Evolutionary conservation across 768 basidiomycete genomes (phyloP), one percentile per base, ranked within the genome.

Genomic region (Macrocybe gigantea): DNA sequence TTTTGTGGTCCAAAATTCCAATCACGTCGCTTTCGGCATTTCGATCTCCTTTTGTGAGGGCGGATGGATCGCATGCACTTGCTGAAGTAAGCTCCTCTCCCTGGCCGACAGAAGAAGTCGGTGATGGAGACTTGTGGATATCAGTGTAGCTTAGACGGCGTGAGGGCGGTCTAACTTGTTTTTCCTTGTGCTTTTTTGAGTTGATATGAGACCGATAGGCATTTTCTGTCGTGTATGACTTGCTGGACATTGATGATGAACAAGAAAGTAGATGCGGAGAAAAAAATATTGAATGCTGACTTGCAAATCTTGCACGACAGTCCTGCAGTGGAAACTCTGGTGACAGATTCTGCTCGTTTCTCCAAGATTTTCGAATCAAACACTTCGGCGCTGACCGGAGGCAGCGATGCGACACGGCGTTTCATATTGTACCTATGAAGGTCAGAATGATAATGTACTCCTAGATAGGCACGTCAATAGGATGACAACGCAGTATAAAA

Each of bases 401-500:
- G 87, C 1, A 99, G 77, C 5, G 78, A 81, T 2, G 95, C 94
- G 12, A 98, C 88, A 30, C 93, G 83, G 54, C 94, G 87, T 73
- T 95, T 95, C 83, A 97, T 92, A 62, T 99, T 99, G 69, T 99
- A 99, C 45, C 93, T 76, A 70, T 99, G 96, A 64, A 89, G 88
- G 66, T 99, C 96, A 22, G 91, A 90, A 53, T 83, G 81, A 65
- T 95, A 97, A 63, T 99, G 96, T 0, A 71, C 68, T 50, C 95
- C 88, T 91, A 56, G 10, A 56, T 15, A 9, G 33, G 31, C 34
- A 37, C 35, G 44, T 40, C 32, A 14, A 54, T 45, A 14, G 53
- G 49, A 30, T 50, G 33, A n/a, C 11, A 22, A 33, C 30, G 29
- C 6, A 22, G 38, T 15, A 5, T 7, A 14, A 11, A 33, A 45